Evolutionary conservation across 805 yeast genomes (phyloP), one percentile per base, ranked within the genome.

Genomic region (Zygosaccharomyces lentus): DNA sequence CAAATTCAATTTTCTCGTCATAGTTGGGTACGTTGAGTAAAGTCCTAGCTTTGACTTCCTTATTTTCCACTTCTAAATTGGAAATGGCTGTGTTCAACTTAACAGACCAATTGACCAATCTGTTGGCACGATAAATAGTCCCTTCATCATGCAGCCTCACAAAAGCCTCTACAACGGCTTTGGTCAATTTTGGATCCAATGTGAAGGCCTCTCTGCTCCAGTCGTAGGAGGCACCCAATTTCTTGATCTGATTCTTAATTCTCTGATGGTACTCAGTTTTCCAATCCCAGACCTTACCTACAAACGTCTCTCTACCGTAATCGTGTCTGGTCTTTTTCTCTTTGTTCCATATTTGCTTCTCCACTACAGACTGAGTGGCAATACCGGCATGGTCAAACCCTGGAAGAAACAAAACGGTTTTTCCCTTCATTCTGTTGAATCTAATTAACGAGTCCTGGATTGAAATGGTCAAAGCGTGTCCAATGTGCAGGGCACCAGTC

Each of bases 371-470:
- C 70, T 93, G 99, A 9, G 99, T 93, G 36, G 96, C 95, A 68
- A 93, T 93, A 77, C 99, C 99, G 30, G 99, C 99, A 65, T 93
- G 99, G 70, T 93, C 99, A 63, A 93, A 93, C 38, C 99, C 99
- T 40, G 98, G 98, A 47, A 93, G 67, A 70, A 84, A 93, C 52
- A 93, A 73, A 10, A 89, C 90, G 45, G 98, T 89, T 70, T 87
- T 87, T 45, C 98, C 98, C 69, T 82, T 83, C 99, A 93, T 93
- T 74, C 99, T 84, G 76, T 93, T 81, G 75, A 80, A 93, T 70
- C 99, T 82, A 54, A 90, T 82, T 64, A 93, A 78, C 21, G 97
- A 69, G 68, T 93, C 99, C 74, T 93, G 99, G 62, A 93, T 85
- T 29, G 98, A 75, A 51, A 90, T 87, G 13, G 99, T 93, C 66